Evolutionary conservation across 1,284 basidiomycete genomes (phyloP), one percentile per base, ranked within the genome.

Genomic region (Moniliella sp.): DNA sequence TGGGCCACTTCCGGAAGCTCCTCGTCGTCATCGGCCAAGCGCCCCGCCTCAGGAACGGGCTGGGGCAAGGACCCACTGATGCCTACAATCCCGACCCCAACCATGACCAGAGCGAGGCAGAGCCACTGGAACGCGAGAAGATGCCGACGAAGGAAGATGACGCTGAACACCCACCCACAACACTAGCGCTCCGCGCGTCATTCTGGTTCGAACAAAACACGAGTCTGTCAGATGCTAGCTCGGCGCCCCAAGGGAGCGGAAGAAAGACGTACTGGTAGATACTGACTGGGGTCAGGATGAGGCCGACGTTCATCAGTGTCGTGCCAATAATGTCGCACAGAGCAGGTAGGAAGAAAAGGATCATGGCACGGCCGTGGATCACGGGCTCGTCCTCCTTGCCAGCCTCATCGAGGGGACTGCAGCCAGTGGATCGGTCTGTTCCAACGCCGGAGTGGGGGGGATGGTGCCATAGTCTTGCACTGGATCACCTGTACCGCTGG

Each of bases 131-230:
- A 53, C 3, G 56, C 39, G 25, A 36, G 37, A 18, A 59, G 29
- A 19, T 55, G 51, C 12, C 50, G 33, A 34, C 72, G 72, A 36
- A 99, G 73, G 67, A 97, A 97, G 42, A 86, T 62, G 51, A 97
- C 84, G 33, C 77, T 81, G 45, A 94, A 72, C 34, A 83, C 84
- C 91, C 42, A 99, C 91, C 66, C 91, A 97, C 32, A 99, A 72
- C 33, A 97, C 88, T 35, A 97, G 73, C 9, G 86, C 81, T 26
- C 91, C 91, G 42, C 91, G 74, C 25, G 79, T 82, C 88, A 94
- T 94, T 25, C 28, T 30, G 18, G 15, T 18, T 27, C 18, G n/a
- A n/a, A n/a, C n/a, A n/a, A n/a, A n/a, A n/a, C n/a, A 31, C 5
- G 15, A 31, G 18, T 15, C 15, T 15, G 14, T n/a, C 28, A 25